Evolutionary conservation across 2,329 filamentous ascomycete genomes (phyloP).

Genomic region (Rhinocladiella similis): DNA sequence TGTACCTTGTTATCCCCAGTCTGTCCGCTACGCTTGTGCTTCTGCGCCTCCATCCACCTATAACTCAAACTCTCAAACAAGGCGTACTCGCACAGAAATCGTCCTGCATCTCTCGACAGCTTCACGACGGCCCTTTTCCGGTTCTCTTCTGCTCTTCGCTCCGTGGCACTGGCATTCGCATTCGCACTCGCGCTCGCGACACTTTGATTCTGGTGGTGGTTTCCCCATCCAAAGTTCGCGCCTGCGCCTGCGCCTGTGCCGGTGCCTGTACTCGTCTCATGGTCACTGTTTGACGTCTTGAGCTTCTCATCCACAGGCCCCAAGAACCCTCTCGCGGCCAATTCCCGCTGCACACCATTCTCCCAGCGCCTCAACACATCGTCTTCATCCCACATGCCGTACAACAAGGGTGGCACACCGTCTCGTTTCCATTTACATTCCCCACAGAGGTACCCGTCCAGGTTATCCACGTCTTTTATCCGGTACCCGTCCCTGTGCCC

Average conservation of each 20-base stretch:
- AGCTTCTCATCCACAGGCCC: constrained; percentile 2
- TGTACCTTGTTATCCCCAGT: not conserved
- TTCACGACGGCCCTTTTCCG: constrained; percentile 42
- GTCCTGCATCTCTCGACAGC: constrained; percentile 69
- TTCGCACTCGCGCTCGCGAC: not conserved
- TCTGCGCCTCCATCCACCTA: constrained; percentile 18
- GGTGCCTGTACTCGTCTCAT: not conserved
- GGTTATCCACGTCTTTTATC: constrained; percentile 67
- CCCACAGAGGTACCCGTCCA: constrained; percentile 42
- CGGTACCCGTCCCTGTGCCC: constrained; percentile 73
- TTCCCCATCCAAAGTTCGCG: not conserved
- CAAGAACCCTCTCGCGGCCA: constrained; percentile 15
- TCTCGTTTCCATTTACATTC: constrained; percentile 56
- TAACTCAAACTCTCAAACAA: constrained; percentile 56
- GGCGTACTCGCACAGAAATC: constrained; percentile 77
- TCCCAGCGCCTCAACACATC: constrained; percentile 60
- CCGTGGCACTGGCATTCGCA: not conserved
- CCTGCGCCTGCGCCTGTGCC: not conserved
- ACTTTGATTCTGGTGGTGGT: not conserved
- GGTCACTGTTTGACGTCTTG: not conserved
- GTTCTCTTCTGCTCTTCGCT: constrained; percentile 12
- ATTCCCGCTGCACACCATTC: constrained; percentile 31
- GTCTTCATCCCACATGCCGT: constrained; percentile 57
- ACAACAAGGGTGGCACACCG: constrained; percentile 52
- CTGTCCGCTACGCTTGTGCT: constrained; percentile 31